Evolutionary conservation across 2,329 filamentous ascomycete genomes (phyloP), one percentile per base, ranked within the genome.

Genomic region (Microcera coccophila): DNA sequence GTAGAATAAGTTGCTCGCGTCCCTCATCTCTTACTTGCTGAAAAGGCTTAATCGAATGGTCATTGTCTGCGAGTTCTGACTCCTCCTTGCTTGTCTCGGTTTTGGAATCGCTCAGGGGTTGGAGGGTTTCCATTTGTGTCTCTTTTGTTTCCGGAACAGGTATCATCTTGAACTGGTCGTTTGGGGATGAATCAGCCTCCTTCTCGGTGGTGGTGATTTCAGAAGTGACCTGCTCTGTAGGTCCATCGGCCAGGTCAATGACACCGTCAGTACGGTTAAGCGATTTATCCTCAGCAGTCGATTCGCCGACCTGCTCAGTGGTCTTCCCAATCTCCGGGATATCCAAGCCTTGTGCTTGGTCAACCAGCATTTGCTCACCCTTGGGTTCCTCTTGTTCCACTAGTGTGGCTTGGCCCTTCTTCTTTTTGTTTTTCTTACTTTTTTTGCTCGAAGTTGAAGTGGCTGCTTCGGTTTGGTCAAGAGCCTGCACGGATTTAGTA

Each of bases 371-470:
- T 40, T 20, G 19, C 8, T 20, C 15, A 29, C 9, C 21, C 28
- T 36, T 32, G 10, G 28, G 20, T 17, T 53, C 48, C 36, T 53
- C 40, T 8, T 14, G 11, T 10, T 32, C 29, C 4, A 5, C 20
- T 24, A 19, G 3, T 5, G 17, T 36, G n/a, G 17, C 34, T 16
- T 36, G 34, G 3, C 20, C 18, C 18, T 36, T 36, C 17, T 36
- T 36, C 34, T 36, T 36, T 5, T 32, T 32, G n/a, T 32, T 32
- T 15, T 32, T 32, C 29, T 32, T 32, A n/a, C 29, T n/a, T n/a
- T 32, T 32, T 17, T 32, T 32, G 8, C 15, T 32, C 29, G 29
- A 32, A 20, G 44, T 35, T 17, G 36, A 36, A 3, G 29, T n/a
- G 20, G 31, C 37, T 18, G 10, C 3, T 19, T 10, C 15, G 5